Conservation (phyloP, 306 rosid genomes). For the Prinsepia uniflora region DNA sequence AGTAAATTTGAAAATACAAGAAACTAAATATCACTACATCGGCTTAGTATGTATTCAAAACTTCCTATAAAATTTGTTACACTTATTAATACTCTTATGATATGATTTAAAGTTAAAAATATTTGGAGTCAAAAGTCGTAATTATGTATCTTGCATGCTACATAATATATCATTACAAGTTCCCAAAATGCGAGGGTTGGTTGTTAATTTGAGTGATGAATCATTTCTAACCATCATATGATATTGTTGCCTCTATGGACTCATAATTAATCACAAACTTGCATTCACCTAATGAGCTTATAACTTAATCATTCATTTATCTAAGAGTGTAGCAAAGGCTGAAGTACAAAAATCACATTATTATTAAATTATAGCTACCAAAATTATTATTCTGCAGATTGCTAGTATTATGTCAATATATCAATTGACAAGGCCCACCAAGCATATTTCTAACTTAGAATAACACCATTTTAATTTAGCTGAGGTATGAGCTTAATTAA, state of each 20-base stretch:
- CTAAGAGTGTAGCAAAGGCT: conserved; percentile 31
- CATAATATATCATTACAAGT: conserved; percentile 23
- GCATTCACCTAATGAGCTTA: conserved; percentile 25
- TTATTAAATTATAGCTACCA: conserved; percentile 41
- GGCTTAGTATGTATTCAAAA: too few species aligned
- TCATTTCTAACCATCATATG: not conserved
- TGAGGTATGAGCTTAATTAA: too few species aligned
- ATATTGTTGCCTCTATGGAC: not conserved
- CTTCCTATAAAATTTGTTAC: too few species aligned
- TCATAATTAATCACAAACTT: conserved; percentile 5
- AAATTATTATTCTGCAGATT: conserved; percentile 15
- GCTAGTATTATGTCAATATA: conserved; percentile 33
- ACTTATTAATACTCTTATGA: too few species aligned
- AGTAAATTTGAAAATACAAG: too few species aligned
- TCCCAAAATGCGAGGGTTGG: not conserved
- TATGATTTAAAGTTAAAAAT: too few species aligned
- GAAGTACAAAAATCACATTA: conserved; percentile 48
- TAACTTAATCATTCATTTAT: conserved; percentile 35
- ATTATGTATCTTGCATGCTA: conserved; percentile 13
- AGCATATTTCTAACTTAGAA: not conserved
- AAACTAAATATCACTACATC: too few species aligned
- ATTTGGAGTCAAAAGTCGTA: too few species aligned
- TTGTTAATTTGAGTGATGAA: not conserved
- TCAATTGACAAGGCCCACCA: conserved; percentile 27
- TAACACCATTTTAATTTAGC: not conserved